Evolutionary conservation across 2,329 filamentous ascomycete genomes (phyloP), one percentile per base, ranked within the genome.

Genomic region (Venturia asperata): DNA sequence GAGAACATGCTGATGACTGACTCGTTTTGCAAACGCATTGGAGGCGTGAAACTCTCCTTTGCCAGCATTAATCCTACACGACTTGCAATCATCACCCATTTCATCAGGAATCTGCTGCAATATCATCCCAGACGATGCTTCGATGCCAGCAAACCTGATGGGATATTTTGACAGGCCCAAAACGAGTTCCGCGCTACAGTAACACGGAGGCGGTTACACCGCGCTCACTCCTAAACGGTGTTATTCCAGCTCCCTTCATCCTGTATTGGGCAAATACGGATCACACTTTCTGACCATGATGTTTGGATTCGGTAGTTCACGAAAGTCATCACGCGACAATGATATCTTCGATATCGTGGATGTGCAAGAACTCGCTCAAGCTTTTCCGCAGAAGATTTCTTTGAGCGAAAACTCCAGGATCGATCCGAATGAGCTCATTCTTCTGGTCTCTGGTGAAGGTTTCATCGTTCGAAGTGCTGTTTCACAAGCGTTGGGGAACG

Each of bases 311-410:
- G n/a, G 39, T 5, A 27, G 24, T 49, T 21, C 61, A 39, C 34
- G 45, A n/a, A 39, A 21, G 34, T 5, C 27, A 6, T 34, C 21
- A n/a, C 45, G 15, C 45, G 52, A 60, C 43, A 39, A 52, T 41
- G 63, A 64, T 52, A 60, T 64, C 13, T 64, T 64, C 49, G 52
- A 64, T 21, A 27, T 56, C 52, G 34, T 27, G 15, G 63, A 64
- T 19, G 41, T 64, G 19, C 45, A 49, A 30, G 43, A 58, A 37
- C 24, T 64, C 19, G 49, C 37, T 13, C 47, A 39, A 37, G 41
- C 43, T 27, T 58, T 64, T 42, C 63, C 63, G n/a, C 63, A 47
- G n/a, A 39, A 41, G 24, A 45, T 17, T 27, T 21, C 52, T 37
- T 37, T n/a, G 19, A 24, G 30, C 4, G 41, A 30, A 7, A 30